These are phyloP conservation scores for Heliosperma pusillum DNA, from an alignment of 148 eudicot species.

Conservation along the genomic window DNA sequence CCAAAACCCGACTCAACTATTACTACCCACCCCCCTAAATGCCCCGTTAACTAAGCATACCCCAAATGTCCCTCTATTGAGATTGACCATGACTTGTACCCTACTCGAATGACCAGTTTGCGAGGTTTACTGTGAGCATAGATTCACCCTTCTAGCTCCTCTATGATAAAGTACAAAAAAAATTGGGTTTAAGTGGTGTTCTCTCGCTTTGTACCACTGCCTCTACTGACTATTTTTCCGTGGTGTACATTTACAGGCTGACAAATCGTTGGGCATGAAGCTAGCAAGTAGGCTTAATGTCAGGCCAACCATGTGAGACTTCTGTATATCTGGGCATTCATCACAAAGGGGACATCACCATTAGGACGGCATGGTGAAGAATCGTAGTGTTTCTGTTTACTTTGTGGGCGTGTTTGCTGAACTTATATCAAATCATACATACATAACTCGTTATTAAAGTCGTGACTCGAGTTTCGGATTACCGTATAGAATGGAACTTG, in stretches of 20 bases:
- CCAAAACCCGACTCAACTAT: no score
- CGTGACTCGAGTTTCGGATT: conserved; percentile 11
- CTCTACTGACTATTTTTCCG: neutral
- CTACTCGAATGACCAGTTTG: no score
- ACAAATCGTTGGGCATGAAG: conserved; percentile 80
- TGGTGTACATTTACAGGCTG: conserved; percentile 48
- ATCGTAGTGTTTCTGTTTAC: conserved; percentile 14
- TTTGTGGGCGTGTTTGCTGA: neutral
- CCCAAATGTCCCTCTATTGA: no score
- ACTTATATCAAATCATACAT: conserved; percentile 7
- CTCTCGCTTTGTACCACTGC: neutral
- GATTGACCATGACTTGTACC: no score
- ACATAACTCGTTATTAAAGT: neutral
- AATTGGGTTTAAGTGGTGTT: neutral
- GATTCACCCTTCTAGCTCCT: no score
- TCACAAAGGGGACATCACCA: conserved; percentile 1
- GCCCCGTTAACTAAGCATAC: no score
- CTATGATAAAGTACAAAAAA: no score
- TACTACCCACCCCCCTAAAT: no score
- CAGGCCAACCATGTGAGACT: conserved; percentile 70
- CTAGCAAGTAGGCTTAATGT: conserved; percentile 71
- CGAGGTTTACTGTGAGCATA: no score
- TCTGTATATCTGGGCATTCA: conserved; percentile 3
- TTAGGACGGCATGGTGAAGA: conserved; percentile 9
- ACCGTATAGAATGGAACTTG: conserved; percentile 6